Evolutionary conservation across 2,329 filamentous ascomycete genomes (phyloP), one percentile per base, ranked within the genome.

Genomic region (Pseudogymnoascus sp.): DNA sequence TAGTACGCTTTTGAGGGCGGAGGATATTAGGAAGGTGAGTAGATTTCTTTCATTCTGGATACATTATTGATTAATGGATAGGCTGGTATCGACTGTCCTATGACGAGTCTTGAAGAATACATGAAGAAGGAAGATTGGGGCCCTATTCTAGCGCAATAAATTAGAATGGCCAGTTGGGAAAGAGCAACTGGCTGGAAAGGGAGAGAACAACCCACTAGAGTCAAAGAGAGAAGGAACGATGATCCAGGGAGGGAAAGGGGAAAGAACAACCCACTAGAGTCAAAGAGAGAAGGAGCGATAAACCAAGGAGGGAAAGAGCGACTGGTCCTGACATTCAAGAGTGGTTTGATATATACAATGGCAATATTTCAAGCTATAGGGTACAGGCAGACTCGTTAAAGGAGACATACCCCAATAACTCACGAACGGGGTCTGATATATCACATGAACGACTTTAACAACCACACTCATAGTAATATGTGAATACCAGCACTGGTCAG

Each of bases 11-110:
- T 62, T 80, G 61, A 78, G 66, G 45, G 78, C 77, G 0, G 72
- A 75, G 60, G 77, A 81, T 65, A 68, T 82, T 37, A 69, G 68
- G 60, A 73, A 77, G 70, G 79, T 80, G 65, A 73, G 74, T 66
- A 10, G 3, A 12, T 8, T 5, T 4, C 8, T 16, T 31, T 14
- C 14, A 31, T 31, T 52, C 4, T 52, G 26, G 26, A 16, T 4
- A 5, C n/a, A 2, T 45, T 37, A 61, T 10, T 41, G 14, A 61
- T 39, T 26, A 11, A 41, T 33, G 1, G n/a, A 3, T 31, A 52
- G 29, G 39, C 59, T 41, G 59, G 59, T 1, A 61, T 61, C 21
- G 59, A 61, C 1, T 72, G 70, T 49, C 69, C 68, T 2, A 72
- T 72, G 69, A 72, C 69, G 3, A 69, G 61, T 37, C 59, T 72